A percentile compares a stretch with the other conserved stretches of the same genome.
Evolutionary conservation across 1,284 basidiomycete species (phyloP).

Genomic region (Microbotryomycetes sp.): DNA sequence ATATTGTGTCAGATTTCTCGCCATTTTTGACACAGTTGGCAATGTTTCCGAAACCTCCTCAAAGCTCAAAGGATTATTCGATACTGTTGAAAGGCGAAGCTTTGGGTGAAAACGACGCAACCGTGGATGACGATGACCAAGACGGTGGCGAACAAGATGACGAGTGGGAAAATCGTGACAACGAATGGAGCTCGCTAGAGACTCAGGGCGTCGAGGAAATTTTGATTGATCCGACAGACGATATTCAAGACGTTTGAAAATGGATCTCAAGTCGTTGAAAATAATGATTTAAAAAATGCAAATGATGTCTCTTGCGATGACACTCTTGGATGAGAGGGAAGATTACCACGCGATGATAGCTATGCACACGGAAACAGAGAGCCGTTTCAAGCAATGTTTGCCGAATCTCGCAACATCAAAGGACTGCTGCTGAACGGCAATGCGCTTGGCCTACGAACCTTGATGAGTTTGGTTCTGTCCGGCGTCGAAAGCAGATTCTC

Average conservation of each 20-base stretch:
- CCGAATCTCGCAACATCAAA: no score
- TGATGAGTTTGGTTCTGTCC: no score
- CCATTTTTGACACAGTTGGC: conserved; percentile 29
- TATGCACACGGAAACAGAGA: no score
- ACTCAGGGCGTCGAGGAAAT: not conserved
- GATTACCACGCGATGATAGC: no score
- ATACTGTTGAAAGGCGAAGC: conserved; percentile 21
- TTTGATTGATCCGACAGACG: not conserved
- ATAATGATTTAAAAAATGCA: no score
- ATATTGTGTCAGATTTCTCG: conserved; percentile 4
- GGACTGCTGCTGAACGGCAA: no score
- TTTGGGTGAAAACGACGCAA: conserved; percentile 37
- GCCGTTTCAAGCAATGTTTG: no score
- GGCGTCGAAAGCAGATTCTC: no score
- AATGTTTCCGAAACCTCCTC: conserved; percentile 21
- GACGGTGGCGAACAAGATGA: conserved; percentile 19
- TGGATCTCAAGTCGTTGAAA: no score
- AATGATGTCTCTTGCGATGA: no score
- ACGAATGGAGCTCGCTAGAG: not conserved
- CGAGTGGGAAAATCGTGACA: not conserved
- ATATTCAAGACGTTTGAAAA: not conserved
- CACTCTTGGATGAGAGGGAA: no score
- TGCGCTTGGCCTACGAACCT: no score
- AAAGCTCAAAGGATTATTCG: not conserved
- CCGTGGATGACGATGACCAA: conserved; percentile 31